A percentile compares a stretch with the other conserved stretches of the same genome.
phyloP scores from a whole-genome alignment of 495 filamentous ascomycete species.

The Aspergillus nanangensis region DNA sequence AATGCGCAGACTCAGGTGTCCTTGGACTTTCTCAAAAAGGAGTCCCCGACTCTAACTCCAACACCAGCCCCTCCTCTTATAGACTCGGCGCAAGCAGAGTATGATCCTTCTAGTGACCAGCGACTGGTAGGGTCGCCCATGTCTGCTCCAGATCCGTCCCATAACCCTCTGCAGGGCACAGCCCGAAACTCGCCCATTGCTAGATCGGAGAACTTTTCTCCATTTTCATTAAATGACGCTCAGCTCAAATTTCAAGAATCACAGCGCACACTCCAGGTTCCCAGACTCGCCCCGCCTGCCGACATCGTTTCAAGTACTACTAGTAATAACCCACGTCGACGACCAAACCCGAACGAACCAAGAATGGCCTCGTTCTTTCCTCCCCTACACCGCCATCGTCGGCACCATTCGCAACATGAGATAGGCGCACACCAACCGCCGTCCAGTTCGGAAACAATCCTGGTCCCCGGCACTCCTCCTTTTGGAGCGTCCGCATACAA shows the following conservation, averaged over 20 bases:
- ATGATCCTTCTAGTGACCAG: no score
- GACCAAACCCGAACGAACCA: slow-evolving; percentile 38
- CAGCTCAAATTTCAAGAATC: slow-evolving; percentile 10
- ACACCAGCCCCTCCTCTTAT: no score
- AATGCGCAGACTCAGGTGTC: slow-evolving; percentile 63
- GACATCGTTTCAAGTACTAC: slow-evolving; percentile 42
- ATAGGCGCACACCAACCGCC: slow-evolving; percentile 12
- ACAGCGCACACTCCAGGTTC: slow-evolving; percentile 6
- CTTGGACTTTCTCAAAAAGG: slow-evolving; percentile 56
- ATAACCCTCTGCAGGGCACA: slow-evolving; percentile 1
- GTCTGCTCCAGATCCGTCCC: slow-evolving; percentile 15
- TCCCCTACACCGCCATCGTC: slow-evolving; percentile 27
- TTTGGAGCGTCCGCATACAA: slow-evolving; percentile 28
- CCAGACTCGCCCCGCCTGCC: slow-evolving; percentile 54
- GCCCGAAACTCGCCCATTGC: slow-evolving; percentile 9
- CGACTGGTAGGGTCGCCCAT: slow-evolving; percentile 13
- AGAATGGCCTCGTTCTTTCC: slow-evolving; percentile 15
- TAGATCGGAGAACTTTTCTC: slow-evolving; percentile 8
- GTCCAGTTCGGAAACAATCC: slow-evolving; percentile 16
- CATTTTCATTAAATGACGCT: slow-evolving; percentile 14
- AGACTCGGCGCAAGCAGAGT: no score
- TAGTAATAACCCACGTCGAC: slow-evolving; percentile 23
- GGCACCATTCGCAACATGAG: slow-evolving; percentile 36
- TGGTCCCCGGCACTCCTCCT: slow-evolving; percentile 28
- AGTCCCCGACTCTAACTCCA: slow-evolving; percentile 42